phyloP scores from a whole-genome alignment of 1,139 yeast genomes.

The Diutina scorzettiae region DNA sequence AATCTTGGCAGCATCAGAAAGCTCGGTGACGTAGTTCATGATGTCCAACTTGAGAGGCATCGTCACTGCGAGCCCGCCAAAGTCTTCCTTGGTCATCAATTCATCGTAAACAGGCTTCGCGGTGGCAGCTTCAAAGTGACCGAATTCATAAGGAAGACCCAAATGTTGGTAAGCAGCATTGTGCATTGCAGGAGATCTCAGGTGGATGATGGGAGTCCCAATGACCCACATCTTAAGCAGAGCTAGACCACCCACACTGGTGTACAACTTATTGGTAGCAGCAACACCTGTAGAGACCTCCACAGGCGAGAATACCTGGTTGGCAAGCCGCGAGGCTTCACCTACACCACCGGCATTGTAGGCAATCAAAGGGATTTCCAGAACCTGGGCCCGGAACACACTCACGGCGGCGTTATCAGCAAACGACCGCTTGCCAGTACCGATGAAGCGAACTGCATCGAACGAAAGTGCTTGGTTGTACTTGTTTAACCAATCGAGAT shows the following conservation, averaged over 20 bases:
- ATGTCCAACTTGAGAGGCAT: conserved; percentile 82
- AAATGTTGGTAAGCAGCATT: conserved; percentile 59
- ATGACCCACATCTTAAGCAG: conserved; percentile 59
- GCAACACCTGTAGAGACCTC: conserved; percentile 48
- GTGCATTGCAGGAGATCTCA: conserved; percentile 82
- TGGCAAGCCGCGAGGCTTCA: conserved; percentile 67
- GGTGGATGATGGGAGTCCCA: conserved; percentile 76
- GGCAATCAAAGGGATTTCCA: conserved; percentile 59
- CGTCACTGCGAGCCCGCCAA: conserved; percentile 89
- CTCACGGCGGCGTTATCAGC: conserved; percentile 65
- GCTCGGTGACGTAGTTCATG: conserved; percentile 48
- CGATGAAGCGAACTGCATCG: conserved; percentile 78
- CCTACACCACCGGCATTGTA: conserved; percentile 74
- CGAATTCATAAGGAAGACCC: conserved; percentile 71
- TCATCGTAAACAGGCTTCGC: conserved; percentile 39
- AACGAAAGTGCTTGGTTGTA: conserved; percentile 55
- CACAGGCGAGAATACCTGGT: conserved; percentile 70
- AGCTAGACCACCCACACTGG: conserved; percentile 50
- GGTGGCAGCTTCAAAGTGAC: conserved; percentile 53
- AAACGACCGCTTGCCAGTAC: conserved; percentile 44
- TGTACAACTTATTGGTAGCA: conserved; percentile 47
- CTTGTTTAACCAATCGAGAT: conserved; percentile 62
- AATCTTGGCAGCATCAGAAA: conserved; percentile 58
- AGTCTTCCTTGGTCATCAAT: conserved; percentile 29
- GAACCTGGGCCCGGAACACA: conserved; percentile 44